These are phyloP conservation scores for Ceratocystiopsis brevicomis DNA, from an alignment of 2,329 filamentous ascomycete genomes.

Conservation along the genomic window DNA sequence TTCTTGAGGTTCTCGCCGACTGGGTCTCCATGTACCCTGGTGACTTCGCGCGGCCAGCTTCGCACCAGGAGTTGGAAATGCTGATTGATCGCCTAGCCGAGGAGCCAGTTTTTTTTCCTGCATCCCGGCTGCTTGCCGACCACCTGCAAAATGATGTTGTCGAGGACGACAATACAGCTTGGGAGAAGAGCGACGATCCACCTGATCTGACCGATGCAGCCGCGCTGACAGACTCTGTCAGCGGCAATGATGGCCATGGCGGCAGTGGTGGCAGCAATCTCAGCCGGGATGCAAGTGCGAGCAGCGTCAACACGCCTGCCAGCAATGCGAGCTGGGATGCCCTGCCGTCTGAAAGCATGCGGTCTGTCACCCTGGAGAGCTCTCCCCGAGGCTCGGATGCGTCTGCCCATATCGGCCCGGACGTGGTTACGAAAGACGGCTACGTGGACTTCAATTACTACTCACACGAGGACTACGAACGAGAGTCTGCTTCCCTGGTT, in stretches of 20 bases:
- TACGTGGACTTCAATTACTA: slow-evolving; percentile 36
- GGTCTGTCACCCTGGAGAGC: slow-evolving; percentile 29
- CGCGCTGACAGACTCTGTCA: neutral
- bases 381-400: slow-evolving; percentile 17
- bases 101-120: slow-evolving; percentile 66
- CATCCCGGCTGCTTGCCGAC: slow-evolving; percentile 68
- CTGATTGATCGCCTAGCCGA: slow-evolving; percentile 60
- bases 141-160: slow-evolving; percentile 52
- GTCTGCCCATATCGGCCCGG: slow-evolving; percentile 16
- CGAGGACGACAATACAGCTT: slow-evolving; percentile 82
- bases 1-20: slow-evolving; percentile 66
- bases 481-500: slow-evolving; percentile 53
- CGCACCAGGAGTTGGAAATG: slow-evolving; percentile 49
- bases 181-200: slow-evolving; percentile 66
- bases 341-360: slow-evolving; percentile 24
- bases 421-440: neutral
- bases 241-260: neutral
- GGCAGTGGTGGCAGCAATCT: neutral
- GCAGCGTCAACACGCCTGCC: too few species aligned
- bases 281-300: too few species aligned
- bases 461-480: slow-evolving; percentile 61
- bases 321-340: neutral
- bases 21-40: slow-evolving; percentile 86
- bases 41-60: slow-evolving; percentile 69
- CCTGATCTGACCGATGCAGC: slow-evolving; percentile 8